Evolutionary conservation across 208 protist species (phyloP), one percentile per base, ranked within the genome.

Genomic region (Trypanosoma theileri): DNA sequence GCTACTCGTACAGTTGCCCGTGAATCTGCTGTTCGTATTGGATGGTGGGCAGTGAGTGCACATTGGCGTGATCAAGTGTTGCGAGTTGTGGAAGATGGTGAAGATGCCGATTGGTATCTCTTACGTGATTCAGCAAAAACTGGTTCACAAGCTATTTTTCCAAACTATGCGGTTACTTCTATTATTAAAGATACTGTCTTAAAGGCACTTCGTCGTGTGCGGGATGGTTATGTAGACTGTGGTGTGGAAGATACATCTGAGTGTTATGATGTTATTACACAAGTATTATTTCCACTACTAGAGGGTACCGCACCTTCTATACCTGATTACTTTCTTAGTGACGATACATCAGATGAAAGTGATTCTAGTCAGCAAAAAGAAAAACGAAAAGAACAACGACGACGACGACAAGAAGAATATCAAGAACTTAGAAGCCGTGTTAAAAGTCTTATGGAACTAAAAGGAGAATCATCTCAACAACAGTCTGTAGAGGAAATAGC

Each of bases 21-120:
- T 8, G 65, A 81, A 26, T 73, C 75, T 4, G 86, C 86, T 13
- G 71, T 80, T 21, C 79, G 82, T n/a, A 69, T 93, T 44, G 83
- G 82, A 14, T 95, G 90, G 88, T 87, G 82, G 59, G 87, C 90
- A 6, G 69, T 84, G 21, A 93, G 87, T 59, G 90, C 90, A 22
- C 90, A 93, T 66, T 95, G 90, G 88, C 71, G 90, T 9, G 90
- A 95, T 69, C 85, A 93, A 69, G 79, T 84, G 3, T 60, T 92
- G 44, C 69, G 67, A 51, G 75, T 72, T 35, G 71, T 93, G n/a
- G 77, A 84, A 22, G 80, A 82, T 19, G 41, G 81, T 10, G 85
- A 91, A 22, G 87, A 91, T 51, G 67, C 48, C 1, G 90, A 93
- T 58, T 95, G 90, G 90, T 93, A 79, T 65, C 58, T 74, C 0